Conservation (phyloP, 192 early-diverging fungal species). For the Obelidium mucronatum region DNA sequence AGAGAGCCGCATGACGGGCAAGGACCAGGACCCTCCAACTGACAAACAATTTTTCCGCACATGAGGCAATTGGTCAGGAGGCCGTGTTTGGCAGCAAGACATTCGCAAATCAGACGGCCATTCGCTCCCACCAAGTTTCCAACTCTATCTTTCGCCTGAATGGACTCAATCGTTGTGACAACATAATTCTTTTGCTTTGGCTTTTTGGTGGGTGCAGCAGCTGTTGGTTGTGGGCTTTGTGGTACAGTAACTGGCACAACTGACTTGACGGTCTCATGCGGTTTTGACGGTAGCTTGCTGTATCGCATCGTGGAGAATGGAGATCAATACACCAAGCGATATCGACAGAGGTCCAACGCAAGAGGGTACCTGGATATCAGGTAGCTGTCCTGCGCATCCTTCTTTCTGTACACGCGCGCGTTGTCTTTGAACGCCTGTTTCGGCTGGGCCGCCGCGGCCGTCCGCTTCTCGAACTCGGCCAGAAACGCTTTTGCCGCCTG, state of each 20-base stretch:
- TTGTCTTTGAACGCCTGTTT: slow-evolving; percentile 5
- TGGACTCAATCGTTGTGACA: slow-evolving; percentile 29
- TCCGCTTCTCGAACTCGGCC: slow-evolving; percentile 36
- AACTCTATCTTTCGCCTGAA: slow-evolving; percentile 44
- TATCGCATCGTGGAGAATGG: too few species aligned
- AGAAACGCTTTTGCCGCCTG: slow-evolving; percentile 39
- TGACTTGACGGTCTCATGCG: background rate
- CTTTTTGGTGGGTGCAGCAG: background rate
- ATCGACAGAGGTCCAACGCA: too few species aligned
- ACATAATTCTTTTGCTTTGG: slow-evolving; percentile 21
- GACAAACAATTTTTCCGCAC: slow-evolving; percentile 59
- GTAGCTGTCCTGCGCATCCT: slow-evolving; percentile 1
- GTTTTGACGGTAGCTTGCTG: background rate
- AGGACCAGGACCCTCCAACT: slow-evolving; percentile 53
- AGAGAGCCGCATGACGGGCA: slow-evolving; percentile 51
- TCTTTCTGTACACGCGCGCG: slow-evolving; percentile 8
- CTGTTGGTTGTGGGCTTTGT: background rate
- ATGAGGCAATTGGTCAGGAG: slow-evolving; percentile 56
- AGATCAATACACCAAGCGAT: too few species aligned
- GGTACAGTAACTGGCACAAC: background rate
- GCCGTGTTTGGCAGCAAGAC: slow-evolving; percentile 50
- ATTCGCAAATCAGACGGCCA: slow-evolving; percentile 51
- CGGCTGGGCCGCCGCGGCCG: slow-evolving; percentile 28
- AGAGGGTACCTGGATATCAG: too few species aligned
- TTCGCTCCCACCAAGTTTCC: slow-evolving; percentile 52